Conservation (phyloP, 352 stramenopile genomes). For the Phytophthora boehmeriae region DNA sequence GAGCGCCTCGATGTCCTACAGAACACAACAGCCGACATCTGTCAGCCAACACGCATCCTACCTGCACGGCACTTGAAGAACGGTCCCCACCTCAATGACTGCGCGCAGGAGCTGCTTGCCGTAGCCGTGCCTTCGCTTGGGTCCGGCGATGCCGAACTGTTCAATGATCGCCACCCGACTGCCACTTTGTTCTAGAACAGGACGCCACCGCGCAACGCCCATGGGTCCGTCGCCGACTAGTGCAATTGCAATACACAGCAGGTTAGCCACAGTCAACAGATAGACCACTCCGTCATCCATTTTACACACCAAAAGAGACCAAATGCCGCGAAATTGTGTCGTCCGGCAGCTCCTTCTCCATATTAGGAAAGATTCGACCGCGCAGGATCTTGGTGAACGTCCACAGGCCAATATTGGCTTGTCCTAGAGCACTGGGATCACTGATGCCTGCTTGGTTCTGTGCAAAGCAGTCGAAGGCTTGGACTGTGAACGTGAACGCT, state of each 20-base stretch:
- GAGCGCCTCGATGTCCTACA: constrained; percentile 57
- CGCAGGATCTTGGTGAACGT: constrained; percentile 62
- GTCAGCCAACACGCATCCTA: neutral
- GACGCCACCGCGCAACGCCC: constrained; percentile 55
- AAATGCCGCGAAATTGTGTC: constrained; percentile 57
- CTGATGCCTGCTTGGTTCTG: constrained; percentile 35
- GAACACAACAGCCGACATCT: constrained; percentile 10
- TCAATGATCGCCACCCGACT: constrained; percentile 59
- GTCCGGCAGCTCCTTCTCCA: constrained; percentile 32
- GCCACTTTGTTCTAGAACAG: constrained; percentile 42
- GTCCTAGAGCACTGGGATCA: constrained; percentile 15
- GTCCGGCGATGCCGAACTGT: constrained; percentile 57
- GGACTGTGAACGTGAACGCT: constrained; percentile 54
- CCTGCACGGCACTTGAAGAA: neutral
- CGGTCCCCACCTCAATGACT: constrained; percentile 49
- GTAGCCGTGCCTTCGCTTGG: constrained; percentile 58
- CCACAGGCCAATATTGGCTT: constrained; percentile 44
- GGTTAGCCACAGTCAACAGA: neutral
- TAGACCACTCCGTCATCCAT: neutral
- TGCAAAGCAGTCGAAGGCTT: constrained; percentile 54
- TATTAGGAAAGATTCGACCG: constrained; percentile 45
- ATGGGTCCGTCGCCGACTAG: constrained; percentile 80
- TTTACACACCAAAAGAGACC: constrained; percentile 63
- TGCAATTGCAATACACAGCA: neutral
- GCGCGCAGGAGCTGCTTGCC: constrained; percentile 54